Percentiles rank a stretch among this genome's conserved stretches.
These are phyloP conservation scores for Scytalidium sp. DNA, from an alignment of 2,329 filamentous ascomycete species.

Conservation along the genomic window DNA sequence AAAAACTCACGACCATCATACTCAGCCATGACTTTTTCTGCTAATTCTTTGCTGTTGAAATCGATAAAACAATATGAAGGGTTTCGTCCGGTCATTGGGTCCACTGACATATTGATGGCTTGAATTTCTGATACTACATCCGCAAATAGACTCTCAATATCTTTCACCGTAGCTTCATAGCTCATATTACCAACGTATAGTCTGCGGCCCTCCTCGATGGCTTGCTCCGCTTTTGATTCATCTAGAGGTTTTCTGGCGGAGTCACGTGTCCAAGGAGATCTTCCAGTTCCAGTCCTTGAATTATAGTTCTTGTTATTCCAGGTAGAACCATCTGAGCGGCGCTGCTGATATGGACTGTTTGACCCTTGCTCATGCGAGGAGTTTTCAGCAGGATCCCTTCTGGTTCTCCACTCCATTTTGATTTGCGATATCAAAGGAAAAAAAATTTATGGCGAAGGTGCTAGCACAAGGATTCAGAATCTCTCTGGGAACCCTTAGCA, in stretches of 20 bases:
- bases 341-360: conserved; percentile 2
- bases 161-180: conserved; percentile 48
- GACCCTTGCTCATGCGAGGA: conserved; percentile 4
- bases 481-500: too few species aligned
- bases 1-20: conserved; percentile 53
- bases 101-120: conserved; percentile 65
- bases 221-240: conserved; percentile 11
- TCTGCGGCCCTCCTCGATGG: conserved; percentile 26
- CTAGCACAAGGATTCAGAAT: background rate
- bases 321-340: conserved; percentile 2
- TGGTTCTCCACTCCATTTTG: conserved; percentile 23
- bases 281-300: background rate
- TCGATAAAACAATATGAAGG: conserved; percentile 76
- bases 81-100: conserved; percentile 66
- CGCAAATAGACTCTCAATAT: conserved; percentile 45
- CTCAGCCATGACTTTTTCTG: conserved; percentile 53
- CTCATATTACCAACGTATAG: conserved; percentile 54
- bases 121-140: conserved; percentile 39
- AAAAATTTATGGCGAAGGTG: background rate
- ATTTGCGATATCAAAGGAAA: background rate
- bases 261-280: conserved; percentile 2
- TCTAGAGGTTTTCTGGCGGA: conserved; percentile 11
- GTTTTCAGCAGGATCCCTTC: conserved; percentile 12
- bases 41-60: conserved; percentile 53
- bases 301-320: conserved; percentile 2